Base-by-base conservation (phyloP, 2,329 filamentous ascomycete genomes). In the Venturia carpophila region DNA sequence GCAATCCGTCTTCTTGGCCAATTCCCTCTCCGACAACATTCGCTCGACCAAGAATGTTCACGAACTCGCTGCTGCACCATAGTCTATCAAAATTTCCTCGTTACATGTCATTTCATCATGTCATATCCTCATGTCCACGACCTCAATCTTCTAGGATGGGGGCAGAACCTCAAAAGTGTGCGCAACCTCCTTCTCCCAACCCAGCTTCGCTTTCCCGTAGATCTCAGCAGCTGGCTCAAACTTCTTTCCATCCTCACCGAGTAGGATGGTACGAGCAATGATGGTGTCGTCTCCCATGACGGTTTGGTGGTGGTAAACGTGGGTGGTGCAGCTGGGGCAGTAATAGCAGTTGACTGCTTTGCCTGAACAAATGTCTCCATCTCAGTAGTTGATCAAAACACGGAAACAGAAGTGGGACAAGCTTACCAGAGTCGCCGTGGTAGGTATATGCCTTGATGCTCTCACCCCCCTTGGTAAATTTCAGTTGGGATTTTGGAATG, bases 281-380 rank as follows among this genome's bases (percentile, higher is more conserved):
- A 83, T 80, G 60, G 75, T 82, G 69, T 83, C 79, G 3, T 75
- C 72, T 65, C 81, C 79, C 68, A 82, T 75, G 60, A 79, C 78
- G 55, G 78, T 76, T 69, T 84, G 82, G 69, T 83, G 80, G 69
- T 83, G 80, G 72, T 84, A 84, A 83, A 82, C 3, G 76, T 61
- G 64, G 2, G 60, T 42, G 19, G 60, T 56, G 60, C 82, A 85
- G 69, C 80, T 82, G 58, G 79, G 76, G 76, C 83, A 84, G 75
- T 80, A 84, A 76, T 79, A 84, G 77, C 83, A 85, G 73, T 83
- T 74, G 41, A 84, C 81, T 7, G 75, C 71, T 63, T 84, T 83
- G 69, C 81, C 81, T 79, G 55, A 27, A 7, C 39, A 17, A 37
- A 17, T 7, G n/a, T 2, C 30, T 34, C n/a, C 64, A 61, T 60